Conservation (phyloP, 2,329 filamentous ascomycete genomes). For the Karstenula rhodostoma region DNA sequence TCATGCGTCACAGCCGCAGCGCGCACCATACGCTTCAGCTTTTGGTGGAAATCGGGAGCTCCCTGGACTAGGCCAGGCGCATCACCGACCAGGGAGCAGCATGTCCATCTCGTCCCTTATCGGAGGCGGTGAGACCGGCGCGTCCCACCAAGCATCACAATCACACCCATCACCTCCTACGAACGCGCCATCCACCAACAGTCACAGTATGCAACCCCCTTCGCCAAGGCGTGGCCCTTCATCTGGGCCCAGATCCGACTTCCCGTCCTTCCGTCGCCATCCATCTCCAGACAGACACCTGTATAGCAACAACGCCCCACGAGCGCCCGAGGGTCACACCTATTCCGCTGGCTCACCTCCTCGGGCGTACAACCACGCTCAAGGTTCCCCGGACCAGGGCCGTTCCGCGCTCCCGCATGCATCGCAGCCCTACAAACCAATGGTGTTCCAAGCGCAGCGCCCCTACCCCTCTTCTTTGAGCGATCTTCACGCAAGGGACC, state of each 20-base stretch:
- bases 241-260: conserved; percentile 43
- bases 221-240: conserved; percentile 51
- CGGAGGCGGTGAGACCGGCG: conserved; percentile 60
- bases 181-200: conserved; percentile 48
- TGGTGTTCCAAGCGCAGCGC: conserved; percentile 40
- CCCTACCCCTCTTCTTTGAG: conserved; percentile 42
- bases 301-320: conserved; percentile 34
- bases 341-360: conserved; percentile 44
- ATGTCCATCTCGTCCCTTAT: conserved; percentile 81
- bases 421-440: conserved; percentile 45
- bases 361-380: conserved; percentile 40
- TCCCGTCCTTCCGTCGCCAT: conserved; percentile 46
- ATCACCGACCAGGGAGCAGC: conserved; percentile 67
- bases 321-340: conserved; percentile 35
- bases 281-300: conserved; percentile 49
- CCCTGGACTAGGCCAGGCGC: conserved; percentile 58
- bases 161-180: conserved; percentile 58
- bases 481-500: conserved; percentile 34
- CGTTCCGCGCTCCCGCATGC: conserved; percentile 42
- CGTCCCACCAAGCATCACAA: conserved; percentile 50
- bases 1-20: conserved; percentile 48
- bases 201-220: conserved; percentile 57
- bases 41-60: conserved; percentile 64
- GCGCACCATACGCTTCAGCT: conserved; percentile 53
- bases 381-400: conserved; percentile 46